phyloP scores from a whole-genome alignment of 495 filamentous ascomycete species.

The Aspergillus taichungensis region DNA sequence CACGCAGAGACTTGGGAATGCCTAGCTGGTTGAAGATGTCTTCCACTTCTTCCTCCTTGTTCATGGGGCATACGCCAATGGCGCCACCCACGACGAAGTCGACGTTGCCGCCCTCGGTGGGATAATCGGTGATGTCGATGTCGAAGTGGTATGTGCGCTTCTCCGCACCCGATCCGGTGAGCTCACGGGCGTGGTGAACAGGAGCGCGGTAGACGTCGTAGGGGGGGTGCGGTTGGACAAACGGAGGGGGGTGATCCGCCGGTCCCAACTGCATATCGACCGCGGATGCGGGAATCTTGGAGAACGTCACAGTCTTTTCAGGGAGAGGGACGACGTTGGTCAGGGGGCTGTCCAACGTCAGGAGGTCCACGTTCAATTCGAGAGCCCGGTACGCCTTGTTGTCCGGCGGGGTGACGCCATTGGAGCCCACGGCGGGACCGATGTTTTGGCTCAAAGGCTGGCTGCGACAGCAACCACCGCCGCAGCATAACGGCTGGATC shows the following conservation, averaged over 20 bases:
- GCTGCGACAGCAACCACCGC: conserved; percentile 82
- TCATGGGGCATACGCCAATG: conserved; percentile 85
- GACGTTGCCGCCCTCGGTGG: conserved; percentile 65
- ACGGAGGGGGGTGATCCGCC: conserved; percentile 63
- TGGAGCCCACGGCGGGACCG: conserved; percentile 44
- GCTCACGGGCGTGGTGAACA: conserved; percentile 70
- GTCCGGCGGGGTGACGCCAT: conserved; percentile 55
- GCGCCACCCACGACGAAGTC: conserved; percentile 97
- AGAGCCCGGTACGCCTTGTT: conserved; percentile 79
- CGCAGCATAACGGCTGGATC: conserved; percentile 68
- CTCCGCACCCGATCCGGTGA: conserved; percentile 85
- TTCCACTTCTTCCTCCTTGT: conserved; percentile 67
- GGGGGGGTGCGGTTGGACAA: conserved; percentile 91
- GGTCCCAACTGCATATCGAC: conserved; percentile 28
- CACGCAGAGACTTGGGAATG: conserved; percentile 66
- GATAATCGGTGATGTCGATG: conserved; percentile 92
- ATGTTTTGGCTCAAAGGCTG: conserved; percentile 40
- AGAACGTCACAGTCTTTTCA: conserved; percentile 61
- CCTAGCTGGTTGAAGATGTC: conserved; percentile 73
- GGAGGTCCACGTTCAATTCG: conserved; percentile 62
- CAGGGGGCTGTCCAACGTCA: conserved; percentile 59
- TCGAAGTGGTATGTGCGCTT: conserved; percentile 97
- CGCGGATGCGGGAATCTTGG: conserved; percentile 33
- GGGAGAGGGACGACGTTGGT: conserved; percentile 63
- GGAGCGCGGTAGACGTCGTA: conserved; percentile 83